Evolutionary conservation across 1,139 yeast species (phyloP), one percentile per base, ranked within the genome.

Genomic region (Candida sanyaensis): DNA sequence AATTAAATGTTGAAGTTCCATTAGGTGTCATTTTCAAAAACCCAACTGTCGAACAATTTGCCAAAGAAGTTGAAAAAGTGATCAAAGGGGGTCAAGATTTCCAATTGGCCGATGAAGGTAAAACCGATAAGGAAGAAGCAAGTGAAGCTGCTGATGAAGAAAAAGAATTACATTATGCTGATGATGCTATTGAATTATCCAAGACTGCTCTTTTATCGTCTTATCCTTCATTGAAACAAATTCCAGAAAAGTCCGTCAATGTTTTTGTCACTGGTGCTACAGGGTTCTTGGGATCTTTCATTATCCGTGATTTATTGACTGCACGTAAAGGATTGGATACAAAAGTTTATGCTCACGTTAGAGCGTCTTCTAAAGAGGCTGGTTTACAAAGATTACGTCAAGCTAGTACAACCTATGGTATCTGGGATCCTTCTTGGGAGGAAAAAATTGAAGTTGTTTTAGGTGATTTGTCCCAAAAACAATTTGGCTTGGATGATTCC

Each of bases 201-300:
- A 59, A 73, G 38, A 57, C 73, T 0, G 65, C 71, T 41, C 77
- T 93, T 51, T 69, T 73, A 42, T 43, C 67, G 1, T 54, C 68
- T 0, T 75, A 73, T 54, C 63, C 64, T 23, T 65, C 75, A 2
- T 63, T 70, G 51, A 52, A 53, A 7, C 36, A 50, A 9, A 57
- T 73, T 41, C 71, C 70, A 47, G 47, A 58, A 11, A 61, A 77
- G 4, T 55, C 72, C 6, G 62, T 87, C 42, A 86, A 83, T 54
- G 88, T 91, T 1, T 90, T 95, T 59, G 81, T 95, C 40, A 95
- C 99, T 24, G 99, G 99, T 63, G 90, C 86, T 32, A 95, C 99
- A 34, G 99, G 99, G 2, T 95, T 93, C 80, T 73, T 95, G 56
- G 99, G 99, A 30, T 84, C 97, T 1, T 93, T 87, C 62, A 84